These are phyloP conservation scores for Syzygium aqueum DNA, from an alignment of 345 rosid genomes.

Conservation along the genomic window DNA sequence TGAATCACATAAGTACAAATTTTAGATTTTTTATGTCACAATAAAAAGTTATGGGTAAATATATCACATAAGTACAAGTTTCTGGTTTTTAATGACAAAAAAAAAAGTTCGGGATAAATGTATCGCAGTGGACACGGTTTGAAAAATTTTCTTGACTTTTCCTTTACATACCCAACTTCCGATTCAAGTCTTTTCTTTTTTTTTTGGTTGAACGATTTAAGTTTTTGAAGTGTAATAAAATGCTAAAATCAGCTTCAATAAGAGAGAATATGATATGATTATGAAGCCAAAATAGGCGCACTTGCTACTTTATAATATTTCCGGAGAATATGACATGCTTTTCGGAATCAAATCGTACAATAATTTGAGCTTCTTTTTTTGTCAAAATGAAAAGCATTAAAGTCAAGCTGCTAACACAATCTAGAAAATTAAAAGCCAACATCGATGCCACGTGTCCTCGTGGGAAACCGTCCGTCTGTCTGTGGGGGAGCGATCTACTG, in stretches of 20 bases:
- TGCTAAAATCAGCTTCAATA: background rate
- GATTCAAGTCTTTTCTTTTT: too few relatives aligned
- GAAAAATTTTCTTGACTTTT: background rate
- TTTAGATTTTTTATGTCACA: too few relatives aligned
- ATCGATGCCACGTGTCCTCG: background rate
- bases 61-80: too few relatives aligned
- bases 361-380: background rate
- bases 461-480: background rate
- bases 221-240: background rate
- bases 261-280: background rate
- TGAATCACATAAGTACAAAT: too few relatives aligned
- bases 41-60: too few relatives aligned
- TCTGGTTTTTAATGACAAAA: too few relatives aligned
- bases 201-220: background rate
- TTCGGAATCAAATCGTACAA: rapidly evolving
- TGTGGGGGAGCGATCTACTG: background rate
- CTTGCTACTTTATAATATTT: rapidly evolving
- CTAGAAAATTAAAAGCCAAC: background rate
- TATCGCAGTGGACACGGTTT: too few relatives aligned
- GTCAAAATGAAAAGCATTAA: rapidly evolving
- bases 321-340: background rate
- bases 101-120: too few relatives aligned
- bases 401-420: too few relatives aligned
- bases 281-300: background rate
- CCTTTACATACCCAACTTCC: background rate